Evolutionary conservation across 2,329 filamentous ascomycete genomes (phyloP).

Genomic region (Aureobasidium sp.): DNA sequence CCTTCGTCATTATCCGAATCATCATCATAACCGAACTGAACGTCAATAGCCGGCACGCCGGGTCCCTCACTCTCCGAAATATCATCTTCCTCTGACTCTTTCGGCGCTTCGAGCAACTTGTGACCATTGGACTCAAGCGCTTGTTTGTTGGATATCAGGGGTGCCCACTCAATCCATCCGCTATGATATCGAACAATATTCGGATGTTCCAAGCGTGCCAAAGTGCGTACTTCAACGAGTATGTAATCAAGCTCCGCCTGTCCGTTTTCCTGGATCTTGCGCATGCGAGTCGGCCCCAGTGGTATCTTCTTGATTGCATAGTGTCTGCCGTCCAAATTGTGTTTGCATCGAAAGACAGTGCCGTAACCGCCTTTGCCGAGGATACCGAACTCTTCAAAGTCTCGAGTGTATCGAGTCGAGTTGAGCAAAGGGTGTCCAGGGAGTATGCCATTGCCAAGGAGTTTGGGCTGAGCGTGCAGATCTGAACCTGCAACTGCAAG

Average conservation of each 20-base stretch:
- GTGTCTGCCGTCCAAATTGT: slow-evolving; percentile 51
- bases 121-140: slow-evolving; percentile 2
- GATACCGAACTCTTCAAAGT: slow-evolving; percentile 45
- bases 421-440: slow-evolving; percentile 19
- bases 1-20: neutral
- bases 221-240: slow-evolving; percentile 51
- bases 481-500: neutral
- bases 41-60: neutral
- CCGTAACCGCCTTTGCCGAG: slow-evolving; percentile 59
- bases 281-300: slow-evolving; percentile 43
- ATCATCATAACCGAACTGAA: slow-evolving; percentile 10
- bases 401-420: slow-evolving; percentile 39
- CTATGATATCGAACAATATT: slow-evolving; percentile 60
- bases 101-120: slow-evolving; percentile 8
- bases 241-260: slow-evolving; percentile 47
- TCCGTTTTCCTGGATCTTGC: slow-evolving; percentile 43
- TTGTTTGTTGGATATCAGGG: neutral
- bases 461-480: neutral
- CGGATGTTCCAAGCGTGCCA: slow-evolving; percentile 53
- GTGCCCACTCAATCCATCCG: slow-evolving; percentile 51
- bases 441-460: neutral
- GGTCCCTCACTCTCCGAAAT: neutral
- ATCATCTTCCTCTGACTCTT: neutral
- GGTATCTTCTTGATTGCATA: slow-evolving; percentile 61
- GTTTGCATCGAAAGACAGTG: slow-evolving; percentile 51